These are phyloP conservation scores for Annulohypoxylon maeteangense DNA, from an alignment of 495 filamentous ascomycete species.

Conservation along the genomic window DNA sequence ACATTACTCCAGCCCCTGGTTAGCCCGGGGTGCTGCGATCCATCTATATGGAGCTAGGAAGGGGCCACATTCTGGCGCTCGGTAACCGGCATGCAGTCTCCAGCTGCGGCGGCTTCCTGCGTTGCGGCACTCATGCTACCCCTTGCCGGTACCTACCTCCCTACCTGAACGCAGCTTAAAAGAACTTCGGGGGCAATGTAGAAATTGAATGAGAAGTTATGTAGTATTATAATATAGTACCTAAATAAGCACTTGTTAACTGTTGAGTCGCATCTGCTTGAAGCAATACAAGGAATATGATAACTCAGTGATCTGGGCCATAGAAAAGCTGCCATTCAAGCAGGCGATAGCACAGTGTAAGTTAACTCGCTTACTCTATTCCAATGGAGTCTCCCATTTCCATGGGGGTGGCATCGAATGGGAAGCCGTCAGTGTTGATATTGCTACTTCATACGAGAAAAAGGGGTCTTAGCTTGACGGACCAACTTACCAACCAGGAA, in stretches of 20 bases:
- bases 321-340: background rate
- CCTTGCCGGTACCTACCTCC: conserved; percentile 27
- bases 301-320: background rate
- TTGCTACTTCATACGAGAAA: conserved; percentile 18
- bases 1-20: background rate
- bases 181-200: conserved; percentile 4
- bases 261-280: conserved; percentile 14
- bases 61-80: conserved; percentile 10
- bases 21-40: conserved; percentile 13
- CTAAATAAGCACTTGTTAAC: conserved; percentile 5
- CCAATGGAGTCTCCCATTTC: conserved; percentile 14
- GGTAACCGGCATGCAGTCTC: conserved; percentile 26
- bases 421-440: conserved; percentile 1
- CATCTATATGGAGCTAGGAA: conserved; percentile 2
- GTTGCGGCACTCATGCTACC: conserved; percentile 20
- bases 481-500: conserved; percentile 17
- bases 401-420: conserved; percentile 8
- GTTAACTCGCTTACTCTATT: background rate
- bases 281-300: background rate
- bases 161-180: conserved; percentile 6
- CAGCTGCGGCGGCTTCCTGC: conserved; percentile 20
- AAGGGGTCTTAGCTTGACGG: conserved; percentile 28
- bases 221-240: conserved; percentile 7
- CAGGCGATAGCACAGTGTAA: conserved; percentile 4
- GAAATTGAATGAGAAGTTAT: conserved; percentile 11